These are phyloP conservation scores for Suhomyces prunicola DNA, from an alignment of 805 yeast genomes.

Conservation along the genomic window DNA sequence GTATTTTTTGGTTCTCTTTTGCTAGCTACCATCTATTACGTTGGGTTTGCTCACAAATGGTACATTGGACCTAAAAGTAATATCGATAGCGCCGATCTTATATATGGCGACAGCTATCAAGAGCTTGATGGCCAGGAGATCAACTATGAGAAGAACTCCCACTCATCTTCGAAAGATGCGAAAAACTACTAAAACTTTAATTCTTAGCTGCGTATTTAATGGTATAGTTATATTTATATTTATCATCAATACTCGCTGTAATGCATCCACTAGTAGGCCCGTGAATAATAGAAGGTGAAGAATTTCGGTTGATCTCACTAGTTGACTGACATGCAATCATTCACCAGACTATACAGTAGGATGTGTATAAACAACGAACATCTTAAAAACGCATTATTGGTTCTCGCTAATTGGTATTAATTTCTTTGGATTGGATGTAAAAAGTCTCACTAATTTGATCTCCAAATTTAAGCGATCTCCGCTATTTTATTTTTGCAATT, in stretches of 20 bases:
- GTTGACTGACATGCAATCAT: not conserved
- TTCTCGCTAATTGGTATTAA: not conserved
- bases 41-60: slow-evolving; percentile 54
- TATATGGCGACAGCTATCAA: slow-evolving; percentile 19
- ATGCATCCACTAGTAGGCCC: not conserved
- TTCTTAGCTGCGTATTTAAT: not conserved
- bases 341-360: not conserved
- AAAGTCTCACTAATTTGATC: not conserved
- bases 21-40: slow-evolving; percentile 48
- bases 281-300: not conserved
- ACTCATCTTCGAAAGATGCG: not conserved
- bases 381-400: too few species aligned
- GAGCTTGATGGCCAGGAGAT: not conserved
- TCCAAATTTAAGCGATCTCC: not conserved
- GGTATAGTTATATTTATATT: not conserved
- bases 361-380: too few species aligned
- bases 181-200: not conserved
- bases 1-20: slow-evolving; percentile 61
- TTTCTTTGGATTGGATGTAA: not conserved
- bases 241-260: not conserved
- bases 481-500: not conserved
- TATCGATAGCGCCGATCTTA: slow-evolving; percentile 34
- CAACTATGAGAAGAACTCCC: not conserved
- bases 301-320: too few species aligned
- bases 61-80: slow-evolving; percentile 61